phyloP scores from a whole-genome alignment of 257 asterid genomes.

The Galeopsis tetrahit region DNA sequence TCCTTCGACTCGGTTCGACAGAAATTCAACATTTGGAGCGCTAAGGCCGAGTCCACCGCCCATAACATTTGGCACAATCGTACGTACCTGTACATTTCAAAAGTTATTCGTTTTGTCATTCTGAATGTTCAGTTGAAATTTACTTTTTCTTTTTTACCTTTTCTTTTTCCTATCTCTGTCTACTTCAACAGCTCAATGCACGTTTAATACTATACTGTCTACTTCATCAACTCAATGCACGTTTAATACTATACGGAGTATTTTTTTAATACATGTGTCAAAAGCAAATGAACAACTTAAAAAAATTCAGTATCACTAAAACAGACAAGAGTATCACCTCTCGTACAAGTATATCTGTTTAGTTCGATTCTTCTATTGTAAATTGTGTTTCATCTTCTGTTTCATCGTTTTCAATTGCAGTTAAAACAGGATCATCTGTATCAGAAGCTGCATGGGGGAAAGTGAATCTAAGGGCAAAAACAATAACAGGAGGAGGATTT shows the following conservation, averaged over 20 bases:
- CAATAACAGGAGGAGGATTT: constrained; percentile 56
- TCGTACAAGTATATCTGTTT: neutral
- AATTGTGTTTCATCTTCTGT: neutral
- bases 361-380: neutral
- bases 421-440: constrained; percentile 48
- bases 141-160: too few species aligned
- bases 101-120: too few species aligned
- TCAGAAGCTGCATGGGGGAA: constrained; percentile 58
- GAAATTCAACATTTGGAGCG: constrained; percentile 51
- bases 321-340: too few species aligned
- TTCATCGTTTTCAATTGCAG: constrained; percentile 26
- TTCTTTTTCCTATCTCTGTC: too few species aligned
- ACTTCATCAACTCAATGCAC: too few species aligned
- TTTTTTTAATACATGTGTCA: too few species aligned
- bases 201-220: too few species aligned
- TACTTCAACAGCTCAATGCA: too few species aligned
- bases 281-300: too few species aligned
- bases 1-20: constrained; percentile 46
- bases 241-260: too few species aligned
- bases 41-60: constrained; percentile 55
- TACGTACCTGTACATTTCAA: constrained; percentile 11
- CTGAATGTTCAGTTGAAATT: too few species aligned
- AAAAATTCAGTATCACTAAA: too few species aligned
- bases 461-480: constrained; percentile 47
- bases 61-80: constrained; percentile 57